A percentile compares a stretch with the other conserved stretches of the same genome.
These are phyloP conservation scores for Trichosporon faecale DNA, from an alignment of 1,284 basidiomycete species.

Conservation along the genomic window DNA sequence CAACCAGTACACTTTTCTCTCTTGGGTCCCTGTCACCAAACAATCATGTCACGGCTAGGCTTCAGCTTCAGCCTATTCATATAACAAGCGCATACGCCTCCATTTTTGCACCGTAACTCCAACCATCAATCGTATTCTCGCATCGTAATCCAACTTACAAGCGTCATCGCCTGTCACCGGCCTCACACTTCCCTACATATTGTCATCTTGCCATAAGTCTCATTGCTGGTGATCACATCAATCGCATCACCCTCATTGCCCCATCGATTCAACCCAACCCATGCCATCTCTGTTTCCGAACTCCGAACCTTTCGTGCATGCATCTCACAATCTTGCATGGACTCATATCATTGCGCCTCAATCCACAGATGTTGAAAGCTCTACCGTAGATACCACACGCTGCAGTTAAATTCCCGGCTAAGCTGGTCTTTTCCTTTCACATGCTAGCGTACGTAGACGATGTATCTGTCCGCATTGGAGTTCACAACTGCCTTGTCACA, in stretches of 20 bases:
- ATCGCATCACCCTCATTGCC: constrained; percentile 9
- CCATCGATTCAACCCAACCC: constrained; percentile 8
- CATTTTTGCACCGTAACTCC: constrained; percentile 5
- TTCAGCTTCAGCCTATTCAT: constrained; percentile 10
- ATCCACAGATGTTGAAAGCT: background rate
- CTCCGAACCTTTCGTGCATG: background rate
- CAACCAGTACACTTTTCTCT: background rate
- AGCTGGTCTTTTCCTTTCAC: constrained; percentile 5
- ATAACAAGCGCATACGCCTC: constrained; percentile 12
- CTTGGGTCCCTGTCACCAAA: constrained; percentile 10
- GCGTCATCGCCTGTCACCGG: constrained; percentile 12
- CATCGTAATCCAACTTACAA: constrained; percentile 10
- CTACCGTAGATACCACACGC: constrained; percentile 1
- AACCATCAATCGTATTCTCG: constrained; percentile 7
- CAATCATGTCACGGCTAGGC: constrained; percentile 9
- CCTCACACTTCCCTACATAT: background rate
- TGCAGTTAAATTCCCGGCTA: background rate
- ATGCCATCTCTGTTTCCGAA: constrained; percentile 4
- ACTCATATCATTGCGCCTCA: constrained; percentile 1
- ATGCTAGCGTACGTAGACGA: constrained; percentile 8
- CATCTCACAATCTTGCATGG: background rate
- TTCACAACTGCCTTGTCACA: background rate
- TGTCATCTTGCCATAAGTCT: constrained; percentile 8
- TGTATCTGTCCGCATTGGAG: constrained; percentile 10
- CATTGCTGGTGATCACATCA: constrained; percentile 9